A percentile compares a stretch with the other conserved stretches of the same genome.
Conservation (phyloP, 1,284 basidiomycete species). For the Peniophora sp. region DNA sequence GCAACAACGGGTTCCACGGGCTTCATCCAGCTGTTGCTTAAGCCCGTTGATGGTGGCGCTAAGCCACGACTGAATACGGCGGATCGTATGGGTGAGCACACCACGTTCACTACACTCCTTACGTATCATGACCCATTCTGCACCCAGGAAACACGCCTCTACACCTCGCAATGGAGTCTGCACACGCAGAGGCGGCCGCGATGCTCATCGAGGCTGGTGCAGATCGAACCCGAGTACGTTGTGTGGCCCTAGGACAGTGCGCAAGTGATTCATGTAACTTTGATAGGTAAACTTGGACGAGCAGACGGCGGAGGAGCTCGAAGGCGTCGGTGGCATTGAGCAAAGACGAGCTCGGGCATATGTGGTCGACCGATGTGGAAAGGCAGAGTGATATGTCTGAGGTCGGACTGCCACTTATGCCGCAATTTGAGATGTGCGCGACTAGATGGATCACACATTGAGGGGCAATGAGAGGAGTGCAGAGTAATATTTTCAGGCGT, state of each 20-base stretch:
- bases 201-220: slow-evolving; percentile 89
- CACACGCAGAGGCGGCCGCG: slow-evolving; percentile 84
- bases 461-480: too few relatives aligned
- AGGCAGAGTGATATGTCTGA: slow-evolving; percentile 18
- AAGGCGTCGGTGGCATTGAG: slow-evolving; percentile 83
- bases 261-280: slow-evolving; percentile 7
- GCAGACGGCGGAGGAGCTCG: slow-evolving; percentile 77
- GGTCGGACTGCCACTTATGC: too few relatives aligned
- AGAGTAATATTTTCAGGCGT: too few relatives aligned
- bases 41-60: slow-evolving; percentile 62
- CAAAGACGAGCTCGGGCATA: slow-evolving; percentile 72
- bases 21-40: slow-evolving; percentile 75
- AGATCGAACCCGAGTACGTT: slow-evolving; percentile 75
- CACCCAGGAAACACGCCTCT: slow-evolving; percentile 81
- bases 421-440: too few relatives aligned
- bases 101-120: not conserved
- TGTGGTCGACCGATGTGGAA: slow-evolving; percentile 65
- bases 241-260: not conserved
- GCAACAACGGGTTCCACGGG: slow-evolving; percentile 90
- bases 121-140: not conserved
- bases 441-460: too few relatives aligned
- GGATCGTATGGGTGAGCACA: slow-evolving; percentile 68
- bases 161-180: slow-evolving; percentile 94
- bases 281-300: slow-evolving; percentile 71
- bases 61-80: slow-evolving; percentile 83